Conservation (phyloP, 805 yeast genomes). For the Lipomyces lipofer region DNA sequence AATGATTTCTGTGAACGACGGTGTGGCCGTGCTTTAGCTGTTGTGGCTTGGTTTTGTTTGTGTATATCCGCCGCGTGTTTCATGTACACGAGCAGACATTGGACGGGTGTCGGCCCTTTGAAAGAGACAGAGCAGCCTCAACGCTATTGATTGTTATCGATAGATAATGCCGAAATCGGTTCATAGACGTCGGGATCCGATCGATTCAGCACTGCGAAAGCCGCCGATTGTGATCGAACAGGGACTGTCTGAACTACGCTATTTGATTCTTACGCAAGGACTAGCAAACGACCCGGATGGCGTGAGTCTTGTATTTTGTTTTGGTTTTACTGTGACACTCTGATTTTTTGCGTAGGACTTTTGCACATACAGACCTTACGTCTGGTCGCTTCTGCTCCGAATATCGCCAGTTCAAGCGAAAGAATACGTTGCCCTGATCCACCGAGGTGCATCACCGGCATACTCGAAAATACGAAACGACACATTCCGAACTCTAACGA, state of each 20-base stretch:
- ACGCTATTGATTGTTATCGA: background rate
- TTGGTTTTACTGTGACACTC: background rate
- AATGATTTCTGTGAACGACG: too few relatives aligned
- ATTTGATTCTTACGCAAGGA: constrained; percentile 26
- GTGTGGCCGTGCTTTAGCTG: too few relatives aligned
- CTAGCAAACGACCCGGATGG: constrained; percentile 22
- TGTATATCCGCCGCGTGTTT: too few relatives aligned
- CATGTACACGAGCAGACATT: too few relatives aligned
- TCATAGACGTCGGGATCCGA: constrained; percentile 17
- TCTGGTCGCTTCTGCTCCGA: constrained; percentile 76
- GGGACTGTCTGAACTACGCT: constrained; percentile 29
- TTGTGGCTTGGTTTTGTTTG: too few relatives aligned
- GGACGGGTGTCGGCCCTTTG: too few relatives aligned
- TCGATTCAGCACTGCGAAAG: constrained; percentile 19
- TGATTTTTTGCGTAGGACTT: constrained; percentile 39
- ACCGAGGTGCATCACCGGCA: constrained; percentile 58
- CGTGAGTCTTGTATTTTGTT: constrained; percentile 4
- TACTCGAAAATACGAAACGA: constrained; percentile 77
- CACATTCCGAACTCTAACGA: constrained; percentile 79
- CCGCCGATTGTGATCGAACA: constrained; percentile 23
- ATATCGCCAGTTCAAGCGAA: constrained; percentile 59
- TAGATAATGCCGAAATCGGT: background rate
- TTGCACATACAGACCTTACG: constrained; percentile 69
- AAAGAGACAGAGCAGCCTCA: too few relatives aligned
- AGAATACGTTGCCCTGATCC: constrained; percentile 54